Evolutionary conservation across 2,329 filamentous ascomycete genomes (phyloP).

Genomic region (Penicillium sp.): DNA sequence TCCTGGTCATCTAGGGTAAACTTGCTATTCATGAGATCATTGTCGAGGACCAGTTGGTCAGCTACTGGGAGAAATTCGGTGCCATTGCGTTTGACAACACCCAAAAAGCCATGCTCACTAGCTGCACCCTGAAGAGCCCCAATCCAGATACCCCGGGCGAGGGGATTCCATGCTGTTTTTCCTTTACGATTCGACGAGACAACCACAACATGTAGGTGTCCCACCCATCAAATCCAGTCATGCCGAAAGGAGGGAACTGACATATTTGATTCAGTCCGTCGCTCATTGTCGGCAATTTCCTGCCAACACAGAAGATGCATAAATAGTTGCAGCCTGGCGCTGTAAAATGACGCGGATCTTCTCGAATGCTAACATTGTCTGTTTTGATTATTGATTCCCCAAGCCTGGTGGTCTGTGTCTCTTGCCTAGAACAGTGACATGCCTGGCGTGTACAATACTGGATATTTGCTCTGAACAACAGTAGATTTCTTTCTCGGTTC

Average conservation of each 20-base stretch:
- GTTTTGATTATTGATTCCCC: constrained; percentile 19
- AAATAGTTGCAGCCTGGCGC: too few relatives aligned
- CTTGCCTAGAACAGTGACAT: too few relatives aligned
- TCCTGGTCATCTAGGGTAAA: constrained; percentile 64
- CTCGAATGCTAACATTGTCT: constrained; percentile 6
- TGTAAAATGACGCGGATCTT: too few relatives aligned
- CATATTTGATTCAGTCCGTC: constrained; percentile 64
- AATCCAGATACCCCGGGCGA: constrained; percentile 65
- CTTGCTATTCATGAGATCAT: constrained; percentile 94
- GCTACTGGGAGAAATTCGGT: constrained; percentile 99
- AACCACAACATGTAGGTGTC: constrained; percentile 86
- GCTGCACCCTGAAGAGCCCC: constrained; percentile 84
- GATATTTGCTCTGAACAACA: too few relatives aligned
- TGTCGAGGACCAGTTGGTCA: constrained; percentile 88
- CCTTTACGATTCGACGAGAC: constrained; percentile 92
- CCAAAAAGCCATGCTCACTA: constrained; percentile 93
- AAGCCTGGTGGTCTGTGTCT: constrained; percentile 11
- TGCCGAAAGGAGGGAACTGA: constrained; percentile 10
- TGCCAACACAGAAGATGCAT: constrained; percentile 71
- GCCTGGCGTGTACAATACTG: too few relatives aligned
- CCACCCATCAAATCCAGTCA: background rate
- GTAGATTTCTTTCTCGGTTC: too few relatives aligned
- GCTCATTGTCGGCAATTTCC: constrained; percentile 93
- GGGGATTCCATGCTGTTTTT: constrained; percentile 91
- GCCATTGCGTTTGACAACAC: constrained; percentile 93